Base-by-base conservation (phyloP, 2,329 filamentous ascomycete species). In the Aspergillus transmontanensis region DNA sequence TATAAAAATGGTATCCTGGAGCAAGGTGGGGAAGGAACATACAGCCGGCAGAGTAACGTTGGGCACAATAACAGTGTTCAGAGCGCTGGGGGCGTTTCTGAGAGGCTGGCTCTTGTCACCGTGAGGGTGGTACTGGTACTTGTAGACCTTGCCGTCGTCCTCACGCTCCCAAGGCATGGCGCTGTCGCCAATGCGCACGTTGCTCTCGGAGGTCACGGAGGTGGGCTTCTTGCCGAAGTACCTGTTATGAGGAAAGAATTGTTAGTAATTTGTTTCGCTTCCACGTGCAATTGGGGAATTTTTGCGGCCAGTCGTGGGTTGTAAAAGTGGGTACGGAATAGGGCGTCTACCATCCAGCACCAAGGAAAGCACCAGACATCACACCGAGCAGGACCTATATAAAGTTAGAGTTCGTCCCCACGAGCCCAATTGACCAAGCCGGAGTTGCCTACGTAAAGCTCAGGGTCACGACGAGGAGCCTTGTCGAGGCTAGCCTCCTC, bases 31-130 rank as follows among this genome's bases (percentile, higher is more conserved):
- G 23, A 34, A 36, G 9, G 19, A 43, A 74, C 85, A 68, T 84
- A 93, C 91, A 89, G 90, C 93, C 76, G 95, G 94, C 72, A 98
- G 85, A 76, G 90, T 95, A 76, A 99, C 94, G 76, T 96, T 90
- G 75, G 95, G 95, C 60, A 99, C 86, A 77, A 99, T 90, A 72
- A 97, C 94, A 69, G 91, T 91, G 86, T 99, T 97, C 82, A 99
- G 83, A 68, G 95, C 95, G 80, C 92, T 96, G 70, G 95, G 95
- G 66, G 95, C 95, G 75, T 97, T 92, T 84, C 90, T 93, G 78
- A 91, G 90, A 66, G 87, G 82, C 76, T 89, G 85, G 80, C 76
- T 89, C 76, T 85, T 81, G 82, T 98, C 92, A 73, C 94, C 95
- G 73, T 92, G 91, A 64, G 94, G 94, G 84, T 92, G 88, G 83